Percentiles rank a stretch among this genome's conserved stretches.
phyloP scores from a whole-genome alignment of 805 yeast genomes.

The Candida peoriensis region DNA sequence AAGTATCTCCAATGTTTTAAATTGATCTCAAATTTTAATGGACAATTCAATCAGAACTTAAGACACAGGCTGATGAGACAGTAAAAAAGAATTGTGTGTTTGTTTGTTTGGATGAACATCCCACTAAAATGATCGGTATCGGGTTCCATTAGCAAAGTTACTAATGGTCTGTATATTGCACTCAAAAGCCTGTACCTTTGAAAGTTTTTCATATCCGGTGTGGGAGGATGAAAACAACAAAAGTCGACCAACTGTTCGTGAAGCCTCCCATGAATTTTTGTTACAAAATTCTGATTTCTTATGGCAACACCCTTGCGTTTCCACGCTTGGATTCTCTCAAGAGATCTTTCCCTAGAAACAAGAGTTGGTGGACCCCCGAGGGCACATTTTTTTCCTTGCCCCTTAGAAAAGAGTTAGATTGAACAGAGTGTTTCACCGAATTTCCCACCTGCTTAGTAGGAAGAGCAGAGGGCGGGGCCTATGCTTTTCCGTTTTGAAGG shows the following conservation, averaged over 20 bases:
- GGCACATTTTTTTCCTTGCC: no score
- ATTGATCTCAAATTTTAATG: not conserved
- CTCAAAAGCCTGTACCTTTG: slow-evolving; percentile 40
- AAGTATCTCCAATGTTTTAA: not conserved
- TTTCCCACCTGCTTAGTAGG: slow-evolving; percentile 45
- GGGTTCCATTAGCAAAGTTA: slow-evolving; percentile 43
- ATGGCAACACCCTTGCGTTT: slow-evolving; percentile 54
- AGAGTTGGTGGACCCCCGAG: not conserved
- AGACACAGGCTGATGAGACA: slow-evolving; percentile 1
- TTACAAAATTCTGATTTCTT: no score
- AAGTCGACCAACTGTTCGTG: slow-evolving; percentile 49
- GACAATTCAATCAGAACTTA: not conserved
- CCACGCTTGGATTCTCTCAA: slow-evolving; percentile 54
- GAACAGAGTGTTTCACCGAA: slow-evolving; percentile 59
- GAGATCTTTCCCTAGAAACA: slow-evolving; percentile 29
- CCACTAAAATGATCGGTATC: slow-evolving; percentile 58
- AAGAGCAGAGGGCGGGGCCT: slow-evolving; percentile 1
- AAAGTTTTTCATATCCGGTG: slow-evolving; percentile 7
- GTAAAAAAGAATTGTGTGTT: slow-evolving; percentile 15
- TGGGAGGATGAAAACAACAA: not conserved
- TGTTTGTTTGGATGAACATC: no score
- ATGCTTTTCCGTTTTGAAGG: slow-evolving; percentile 16
- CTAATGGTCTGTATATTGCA: slow-evolving; percentile 50
- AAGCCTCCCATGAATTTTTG: slow-evolving; percentile 52
- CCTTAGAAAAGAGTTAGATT: slow-evolving; percentile 1